phyloP scores from a whole-genome alignment of 2,329 filamentous ascomycete genomes.

The Sarocladiaceae sp. region DNA sequence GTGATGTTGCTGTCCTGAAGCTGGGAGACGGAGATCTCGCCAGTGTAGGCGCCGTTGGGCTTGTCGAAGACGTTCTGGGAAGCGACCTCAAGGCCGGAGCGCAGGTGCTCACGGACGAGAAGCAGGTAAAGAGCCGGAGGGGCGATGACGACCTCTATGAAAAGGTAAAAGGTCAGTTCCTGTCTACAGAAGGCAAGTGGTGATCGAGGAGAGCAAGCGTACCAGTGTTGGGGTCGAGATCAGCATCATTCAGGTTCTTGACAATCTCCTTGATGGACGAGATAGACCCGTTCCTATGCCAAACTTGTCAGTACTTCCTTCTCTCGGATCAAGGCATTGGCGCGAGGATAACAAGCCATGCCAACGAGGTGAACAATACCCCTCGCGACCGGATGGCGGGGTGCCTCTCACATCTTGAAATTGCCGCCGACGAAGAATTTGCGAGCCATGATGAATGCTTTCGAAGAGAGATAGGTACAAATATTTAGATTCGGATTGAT shows the following conservation, averaged over 20 bases:
- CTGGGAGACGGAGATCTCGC: slow-evolving; percentile 90
- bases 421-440: slow-evolving; percentile 98
- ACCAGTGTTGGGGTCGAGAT: slow-evolving; percentile 73
- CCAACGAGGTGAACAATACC: not conserved
- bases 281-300: slow-evolving; percentile 84
- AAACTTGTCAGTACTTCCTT: not conserved
- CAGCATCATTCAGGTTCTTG: slow-evolving; percentile 79
- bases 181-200: slow-evolving; percentile 12
- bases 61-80: slow-evolving; percentile 98
- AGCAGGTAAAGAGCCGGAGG: slow-evolving; percentile 89
- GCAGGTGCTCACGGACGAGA: slow-evolving; percentile 74
- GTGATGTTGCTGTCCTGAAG: slow-evolving; percentile 83
- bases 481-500: slow-evolving; percentile 3
- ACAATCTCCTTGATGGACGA: slow-evolving; percentile 90
- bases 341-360: not conserved
- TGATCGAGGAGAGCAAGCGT: slow-evolving; percentile 27
- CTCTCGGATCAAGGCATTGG: not conserved
- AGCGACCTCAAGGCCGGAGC: slow-evolving; percentile 74
- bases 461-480: slow-evolving; percentile 13
- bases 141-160: slow-evolving; percentile 87
- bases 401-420: slow-evolving; percentile 86
- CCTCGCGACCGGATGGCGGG: slow-evolving; percentile 12
- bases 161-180: not conserved
- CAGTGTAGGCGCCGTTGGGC: slow-evolving; percentile 94
- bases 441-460: slow-evolving; percentile 71